Evolutionary conservation across 1,284 basidiomycete species (phyloP).

Genomic region (Sutorius eximius): DNA sequence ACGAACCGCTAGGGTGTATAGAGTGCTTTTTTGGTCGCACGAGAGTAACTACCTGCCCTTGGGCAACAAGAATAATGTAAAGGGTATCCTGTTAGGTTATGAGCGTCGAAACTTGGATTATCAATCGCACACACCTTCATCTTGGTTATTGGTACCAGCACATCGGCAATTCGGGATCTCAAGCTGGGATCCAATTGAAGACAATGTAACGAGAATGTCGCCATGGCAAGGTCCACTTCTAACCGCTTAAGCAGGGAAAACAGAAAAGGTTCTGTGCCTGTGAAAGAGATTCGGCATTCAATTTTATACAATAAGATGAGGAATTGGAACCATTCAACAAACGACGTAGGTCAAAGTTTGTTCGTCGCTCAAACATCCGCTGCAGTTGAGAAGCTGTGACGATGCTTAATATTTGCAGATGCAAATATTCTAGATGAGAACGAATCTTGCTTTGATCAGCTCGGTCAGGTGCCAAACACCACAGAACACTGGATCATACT

Average conservation of each 20-base stretch:
- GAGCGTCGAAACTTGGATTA: conserved; percentile 2
- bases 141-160: conserved; percentile 75
- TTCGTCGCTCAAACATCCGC: conserved; percentile 82
- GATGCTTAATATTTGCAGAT: conserved; percentile 89
- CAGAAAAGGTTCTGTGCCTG: conserved; percentile 83
- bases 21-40: conserved; percentile 91
- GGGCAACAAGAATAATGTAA: conserved; percentile 84
- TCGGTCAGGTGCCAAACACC: conserved; percentile 25
- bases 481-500: conserved; percentile 38
- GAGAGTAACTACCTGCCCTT: conserved; percentile 81
- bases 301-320: neutral
- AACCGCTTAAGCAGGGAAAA: conserved; percentile 67
- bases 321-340: conserved; percentile 68
- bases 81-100: conserved; percentile 69
- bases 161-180: conserved; percentile 72
- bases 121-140: conserved; percentile 58
- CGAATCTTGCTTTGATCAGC: conserved; percentile 74
- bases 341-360: conserved; percentile 89
- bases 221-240: conserved; percentile 80
- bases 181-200: conserved; percentile 70
- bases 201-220: conserved; percentile 79
- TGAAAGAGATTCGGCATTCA: neutral
- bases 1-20: conserved; percentile 86
- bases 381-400: conserved; percentile 84
- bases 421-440: conserved; percentile 91